These are phyloP conservation scores for Myotisia sp. DNA, from an alignment of 2,329 filamentous ascomycete genomes.

Conservation along the genomic window DNA sequence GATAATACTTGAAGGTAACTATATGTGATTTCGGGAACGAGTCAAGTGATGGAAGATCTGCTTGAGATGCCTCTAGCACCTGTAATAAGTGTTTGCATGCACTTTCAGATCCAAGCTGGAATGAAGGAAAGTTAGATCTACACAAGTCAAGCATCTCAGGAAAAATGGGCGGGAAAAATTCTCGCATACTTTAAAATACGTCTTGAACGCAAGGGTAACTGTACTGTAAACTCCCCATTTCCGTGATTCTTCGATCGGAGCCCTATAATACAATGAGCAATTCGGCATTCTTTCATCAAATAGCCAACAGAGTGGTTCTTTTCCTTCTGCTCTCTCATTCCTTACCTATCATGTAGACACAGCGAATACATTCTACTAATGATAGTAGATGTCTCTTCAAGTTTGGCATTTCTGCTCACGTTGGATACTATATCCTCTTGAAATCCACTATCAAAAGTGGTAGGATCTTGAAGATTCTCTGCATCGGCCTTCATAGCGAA, in stretches of 20 bases:
- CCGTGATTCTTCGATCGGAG: constrained; percentile 70
- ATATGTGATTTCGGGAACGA: constrained; percentile 78
- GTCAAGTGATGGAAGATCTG: constrained; percentile 67
- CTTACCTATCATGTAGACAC: constrained; percentile 77
- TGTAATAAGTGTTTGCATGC: constrained; percentile 63
- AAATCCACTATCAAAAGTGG: constrained; percentile 39
- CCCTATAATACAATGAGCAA: constrained; percentile 38
- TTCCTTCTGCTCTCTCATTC: too few relatives aligned
- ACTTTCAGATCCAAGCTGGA: constrained; percentile 51
- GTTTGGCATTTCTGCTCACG: constrained; percentile 61
- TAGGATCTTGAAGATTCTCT: constrained; percentile 40
- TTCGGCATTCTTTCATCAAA: constrained; percentile 5
- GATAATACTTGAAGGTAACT: constrained; percentile 93
- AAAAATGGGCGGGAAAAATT: not conserved
- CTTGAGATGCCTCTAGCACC: constrained; percentile 59
- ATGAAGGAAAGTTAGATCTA: constrained; percentile 19
- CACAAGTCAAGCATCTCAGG: not conserved
- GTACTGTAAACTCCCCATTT: constrained; percentile 98
- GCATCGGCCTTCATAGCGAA: constrained; percentile 88
- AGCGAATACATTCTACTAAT: constrained; percentile 86
- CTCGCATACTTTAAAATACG: constrained; percentile 63
- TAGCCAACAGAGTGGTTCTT: constrained; percentile 4
- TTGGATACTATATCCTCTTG: constrained; percentile 73
- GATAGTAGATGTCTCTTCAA: constrained; percentile 80
- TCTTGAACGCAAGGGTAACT: constrained; percentile 92